Evolutionary conservation across 2,329 filamentous ascomycete genomes (phyloP).

Genomic region (Colletotrichum gloeosporioides): DNA sequence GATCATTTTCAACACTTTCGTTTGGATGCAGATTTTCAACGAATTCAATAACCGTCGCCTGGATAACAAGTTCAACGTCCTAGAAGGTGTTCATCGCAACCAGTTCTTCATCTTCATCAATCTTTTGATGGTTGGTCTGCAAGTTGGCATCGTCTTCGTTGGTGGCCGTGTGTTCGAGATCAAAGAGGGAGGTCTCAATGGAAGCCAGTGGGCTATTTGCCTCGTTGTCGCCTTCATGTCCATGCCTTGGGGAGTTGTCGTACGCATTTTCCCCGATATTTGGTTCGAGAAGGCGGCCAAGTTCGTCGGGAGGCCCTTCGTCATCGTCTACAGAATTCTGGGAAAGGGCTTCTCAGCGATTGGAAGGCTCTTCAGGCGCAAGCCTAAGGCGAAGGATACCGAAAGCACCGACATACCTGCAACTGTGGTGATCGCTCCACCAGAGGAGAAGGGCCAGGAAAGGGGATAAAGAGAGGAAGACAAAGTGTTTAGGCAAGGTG

Average conservation of each 20-base stretch:
- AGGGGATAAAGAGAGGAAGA: background rate
- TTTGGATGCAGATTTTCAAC: constrained; percentile 78
- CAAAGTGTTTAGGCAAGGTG: background rate
- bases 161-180: constrained; percentile 62
- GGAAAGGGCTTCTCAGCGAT: background rate
- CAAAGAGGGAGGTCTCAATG: constrained; percentile 39
- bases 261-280: constrained; percentile 56
- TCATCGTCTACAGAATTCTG: constrained; percentile 58
- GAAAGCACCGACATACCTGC: background rate
- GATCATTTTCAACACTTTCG: constrained; percentile 73
- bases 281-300: constrained; percentile 95
- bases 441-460: background rate
- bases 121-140: constrained; percentile 60
- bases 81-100: constrained; percentile 62
- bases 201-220: constrained; percentile 59
- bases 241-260: constrained; percentile 53
- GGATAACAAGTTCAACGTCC: constrained; percentile 67
- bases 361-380: constrained; percentile 6
- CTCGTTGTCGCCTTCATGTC: constrained; percentile 54
- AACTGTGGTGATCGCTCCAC: background rate
- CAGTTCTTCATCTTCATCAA: constrained; percentile 64
- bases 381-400: background rate
- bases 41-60: constrained; percentile 69
- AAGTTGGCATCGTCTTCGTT: constrained; percentile 63
- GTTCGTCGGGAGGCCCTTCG: constrained; percentile 99